Conservation (phyloP, 805 yeast genomes). For the Metschnikowia proteae region DNA sequence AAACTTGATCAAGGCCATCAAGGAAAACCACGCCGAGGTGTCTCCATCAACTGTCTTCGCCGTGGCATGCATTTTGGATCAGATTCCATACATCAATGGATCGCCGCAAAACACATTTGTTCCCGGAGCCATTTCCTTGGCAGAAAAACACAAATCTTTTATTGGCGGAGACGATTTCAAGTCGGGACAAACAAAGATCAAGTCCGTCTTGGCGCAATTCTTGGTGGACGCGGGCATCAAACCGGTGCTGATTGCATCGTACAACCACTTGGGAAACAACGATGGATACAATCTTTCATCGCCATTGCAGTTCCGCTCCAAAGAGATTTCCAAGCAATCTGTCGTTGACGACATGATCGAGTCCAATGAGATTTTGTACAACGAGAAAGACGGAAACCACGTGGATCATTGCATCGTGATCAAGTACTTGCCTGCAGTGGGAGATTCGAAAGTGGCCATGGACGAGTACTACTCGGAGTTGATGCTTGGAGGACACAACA, state of each 20-base stretch:
- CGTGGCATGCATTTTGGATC: conserved; percentile 85
- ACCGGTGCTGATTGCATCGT: conserved; percentile 91
- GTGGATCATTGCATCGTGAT: conserved; percentile 95
- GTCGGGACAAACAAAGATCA: conserved; percentile 92
- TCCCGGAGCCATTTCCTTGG: conserved; percentile 89
- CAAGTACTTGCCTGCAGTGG: conserved; percentile 91
- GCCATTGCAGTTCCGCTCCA: conserved; percentile 89
- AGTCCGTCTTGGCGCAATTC: conserved; percentile 94
- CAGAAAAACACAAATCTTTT: conserved; percentile 68
- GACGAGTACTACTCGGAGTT: conserved; percentile 95
- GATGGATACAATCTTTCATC: conserved; percentile 92
- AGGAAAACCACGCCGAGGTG: conserved; percentile 74
- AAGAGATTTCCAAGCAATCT: conserved; percentile 89
- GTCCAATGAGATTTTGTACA: conserved; percentile 79
- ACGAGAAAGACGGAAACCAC: conserved; percentile 67
- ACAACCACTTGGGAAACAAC: conserved; percentile 94
- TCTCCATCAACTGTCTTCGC: conserved; percentile 95
- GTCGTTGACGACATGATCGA: conserved; percentile 94
- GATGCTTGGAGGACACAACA: conserved; percentile 97
- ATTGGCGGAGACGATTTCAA: conserved; percentile 98
- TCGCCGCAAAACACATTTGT: conserved; percentile 98
- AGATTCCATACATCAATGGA: conserved; percentile 88
- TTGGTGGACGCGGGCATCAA: conserved; percentile 96
- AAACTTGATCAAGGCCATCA: conserved; percentile 68
- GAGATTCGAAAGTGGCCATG: conserved; percentile 97